Evolutionary conservation across 2,329 filamentous ascomycete genomes (phyloP), one percentile per base, ranked within the genome.

Genomic region (Nemania bipapillata): DNA sequence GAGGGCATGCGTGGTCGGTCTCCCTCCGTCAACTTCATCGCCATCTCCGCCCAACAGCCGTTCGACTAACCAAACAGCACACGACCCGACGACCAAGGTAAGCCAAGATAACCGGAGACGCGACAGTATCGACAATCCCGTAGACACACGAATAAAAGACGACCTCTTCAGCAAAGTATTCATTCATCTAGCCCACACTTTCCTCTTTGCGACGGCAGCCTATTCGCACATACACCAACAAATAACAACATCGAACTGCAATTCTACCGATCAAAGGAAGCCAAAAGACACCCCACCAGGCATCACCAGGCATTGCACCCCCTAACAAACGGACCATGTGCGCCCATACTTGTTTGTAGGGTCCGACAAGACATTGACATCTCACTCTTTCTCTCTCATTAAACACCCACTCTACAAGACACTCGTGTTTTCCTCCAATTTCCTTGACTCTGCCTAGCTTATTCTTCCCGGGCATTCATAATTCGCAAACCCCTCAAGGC

Each of bases 1-100:
- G 63, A 56, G 30, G 55, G 56, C 24, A 28, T 49, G 64, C 15
- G 59, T 66, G 63, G 63, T 60, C 59, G 32, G 45, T 59, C 63
- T 66, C 62, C 63, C 55, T 64, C 56, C 70, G 60, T 69, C 68
- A 70, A 68, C 68, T 68, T 50, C 70, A 54, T 65, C 68, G 24
- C 40, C 59, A 61, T 47, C 69, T 54, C 56, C 62, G 65, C 62
- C 62, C 28, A 70, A 60, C 62, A 49, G 37, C 64, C 58, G 22
- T 22, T 32, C 49, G 40, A 65, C 69, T 71, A 71, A 71, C 66
- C 66, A n/a, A 28, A 45, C 60, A 71, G 66, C 66, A 63, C 56
- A 63, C 56, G 7, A 47, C 24, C 54, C 53, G 32, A 28, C 17
- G 32, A 6, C 22, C 55, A 4, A 72, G 68, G 68, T 70, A 70